Percentiles rank a stretch among this genome's conserved stretches.
These are phyloP conservation scores for Fraxinus americana DNA, from an alignment of 257 asterid genomes.

Conservation along the genomic window DNA sequence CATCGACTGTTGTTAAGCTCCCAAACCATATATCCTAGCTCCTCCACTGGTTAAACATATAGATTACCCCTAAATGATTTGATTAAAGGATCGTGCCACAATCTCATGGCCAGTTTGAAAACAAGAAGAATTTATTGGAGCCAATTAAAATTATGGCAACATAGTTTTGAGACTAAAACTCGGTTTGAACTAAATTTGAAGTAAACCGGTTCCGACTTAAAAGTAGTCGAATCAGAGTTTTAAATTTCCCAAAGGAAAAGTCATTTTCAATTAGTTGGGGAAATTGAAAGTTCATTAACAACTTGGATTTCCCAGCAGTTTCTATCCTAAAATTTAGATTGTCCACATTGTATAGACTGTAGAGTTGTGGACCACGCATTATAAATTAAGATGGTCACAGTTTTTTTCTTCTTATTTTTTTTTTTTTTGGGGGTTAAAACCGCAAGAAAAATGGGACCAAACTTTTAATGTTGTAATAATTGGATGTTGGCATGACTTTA, in stretches of 20 bases:
- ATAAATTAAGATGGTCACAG: constrained; percentile 7
- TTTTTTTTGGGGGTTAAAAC: constrained; percentile 31
- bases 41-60: no score
- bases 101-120: no score
- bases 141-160: no score
- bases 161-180: not conserved
- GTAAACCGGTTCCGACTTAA: not conserved
- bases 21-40: no score
- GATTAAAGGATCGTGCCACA: no score
- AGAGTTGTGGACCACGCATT: constrained; percentile 37
- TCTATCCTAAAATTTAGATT: constrained; percentile 22
- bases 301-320: constrained; percentile 24
- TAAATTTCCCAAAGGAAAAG: constrained; percentile 15
- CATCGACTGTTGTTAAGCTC: no score
- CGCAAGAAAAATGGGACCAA: constrained; percentile 41
- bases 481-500: constrained; percentile 46
- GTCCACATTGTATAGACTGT: constrained; percentile 31
- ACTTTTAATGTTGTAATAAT: constrained; percentile 6
- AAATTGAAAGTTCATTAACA: constrained; percentile 29
- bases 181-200: not conserved
- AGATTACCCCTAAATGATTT: no score
- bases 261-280: constrained; percentile 43
- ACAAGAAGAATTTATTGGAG: no score
- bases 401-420: no score
- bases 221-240: not conserved